Conservation (phyloP, 2,329 filamentous ascomycete genomes). For the Xenosphaeropsis pyriputrescens region DNA sequence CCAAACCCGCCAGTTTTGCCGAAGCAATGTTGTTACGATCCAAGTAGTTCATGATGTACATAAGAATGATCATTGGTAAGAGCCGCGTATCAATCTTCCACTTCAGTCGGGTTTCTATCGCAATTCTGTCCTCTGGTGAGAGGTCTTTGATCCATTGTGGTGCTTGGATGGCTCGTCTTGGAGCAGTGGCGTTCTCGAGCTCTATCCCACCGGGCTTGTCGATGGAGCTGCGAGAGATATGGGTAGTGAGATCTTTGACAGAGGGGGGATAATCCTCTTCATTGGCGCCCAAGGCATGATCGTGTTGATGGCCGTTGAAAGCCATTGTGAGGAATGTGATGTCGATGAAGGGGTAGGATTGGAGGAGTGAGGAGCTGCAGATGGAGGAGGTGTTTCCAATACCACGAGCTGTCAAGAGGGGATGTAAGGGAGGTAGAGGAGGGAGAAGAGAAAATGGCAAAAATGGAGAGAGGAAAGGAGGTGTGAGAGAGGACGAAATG, state of each 20-base stretch:
- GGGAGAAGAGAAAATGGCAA: not conserved
- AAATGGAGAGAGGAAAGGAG: not conserved
- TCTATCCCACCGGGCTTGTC: no score
- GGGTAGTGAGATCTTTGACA: not conserved
- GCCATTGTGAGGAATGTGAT: not conserved
- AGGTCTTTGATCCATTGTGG: not conserved
- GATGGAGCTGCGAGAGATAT: not conserved
- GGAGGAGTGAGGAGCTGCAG: not conserved
- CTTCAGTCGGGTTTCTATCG: slow-evolving; percentile 25
- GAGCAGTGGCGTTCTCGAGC: not conserved
- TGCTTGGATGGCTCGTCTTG: not conserved
- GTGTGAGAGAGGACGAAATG: not conserved
- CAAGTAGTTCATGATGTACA: slow-evolving; percentile 58
- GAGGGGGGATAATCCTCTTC: not conserved
- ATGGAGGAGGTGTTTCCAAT: not conserved
- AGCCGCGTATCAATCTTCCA: slow-evolving; percentile 52
- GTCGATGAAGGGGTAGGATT: not conserved
- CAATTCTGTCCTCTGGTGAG: slow-evolving; percentile 5
- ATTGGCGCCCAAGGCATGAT: not conserved
- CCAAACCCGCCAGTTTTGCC: slow-evolving; percentile 34
- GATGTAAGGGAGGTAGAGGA: not conserved
- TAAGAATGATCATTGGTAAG: slow-evolving; percentile 52
- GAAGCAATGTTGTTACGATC: slow-evolving; percentile 42
- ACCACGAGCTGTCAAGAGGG: not conserved
- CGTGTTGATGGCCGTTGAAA: not conserved